Conservation (phyloP, 129 eudicot species). For the Deinandra increscens region DNA sequence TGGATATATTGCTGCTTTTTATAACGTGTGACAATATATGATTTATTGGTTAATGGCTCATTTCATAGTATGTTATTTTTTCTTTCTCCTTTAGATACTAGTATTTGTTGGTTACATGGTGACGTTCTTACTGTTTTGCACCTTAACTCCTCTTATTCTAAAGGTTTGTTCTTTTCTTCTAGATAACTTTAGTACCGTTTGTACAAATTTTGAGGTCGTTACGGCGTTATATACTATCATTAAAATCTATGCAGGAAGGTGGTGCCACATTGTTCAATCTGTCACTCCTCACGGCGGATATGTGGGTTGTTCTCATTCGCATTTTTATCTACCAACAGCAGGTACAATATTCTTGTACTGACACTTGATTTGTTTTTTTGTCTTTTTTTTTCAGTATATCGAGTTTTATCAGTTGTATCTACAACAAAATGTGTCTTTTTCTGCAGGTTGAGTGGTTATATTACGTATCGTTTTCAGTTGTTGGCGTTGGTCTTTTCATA, state of each 20-base stretch:
- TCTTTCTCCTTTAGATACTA: conserved; percentile 41
- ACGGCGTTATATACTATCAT: neutral
- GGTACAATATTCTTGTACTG: conserved; percentile 30
- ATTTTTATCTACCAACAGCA: conserved; percentile 71
- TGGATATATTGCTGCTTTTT: neutral
- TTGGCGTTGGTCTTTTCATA: conserved; percentile 68
- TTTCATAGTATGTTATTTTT: neutral
- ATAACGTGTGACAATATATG: neutral
- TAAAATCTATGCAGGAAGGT: conserved; percentile 46
- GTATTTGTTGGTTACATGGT: conserved; percentile 55
- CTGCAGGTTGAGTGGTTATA: conserved; percentile 90
- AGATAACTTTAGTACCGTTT: neutral
- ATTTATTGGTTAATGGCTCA: neutral
- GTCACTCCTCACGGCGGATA: conserved; percentile 82
- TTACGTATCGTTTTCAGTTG: conserved; percentile 60
- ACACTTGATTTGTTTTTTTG: neutral
- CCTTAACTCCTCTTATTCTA: conserved; percentile 56
- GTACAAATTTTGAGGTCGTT: neutral
- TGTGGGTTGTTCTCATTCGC: conserved; percentile 91
- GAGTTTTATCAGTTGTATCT: neutral
- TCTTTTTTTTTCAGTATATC: neutral
- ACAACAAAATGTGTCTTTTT: neutral
- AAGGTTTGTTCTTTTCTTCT: conserved; percentile 47
- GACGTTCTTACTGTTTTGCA: conserved; percentile 51
- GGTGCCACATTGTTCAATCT: conserved; percentile 85